Conservation (phyloP, 371 early-diverging fungal genomes). For the Umbelopsis sp. region DNA sequence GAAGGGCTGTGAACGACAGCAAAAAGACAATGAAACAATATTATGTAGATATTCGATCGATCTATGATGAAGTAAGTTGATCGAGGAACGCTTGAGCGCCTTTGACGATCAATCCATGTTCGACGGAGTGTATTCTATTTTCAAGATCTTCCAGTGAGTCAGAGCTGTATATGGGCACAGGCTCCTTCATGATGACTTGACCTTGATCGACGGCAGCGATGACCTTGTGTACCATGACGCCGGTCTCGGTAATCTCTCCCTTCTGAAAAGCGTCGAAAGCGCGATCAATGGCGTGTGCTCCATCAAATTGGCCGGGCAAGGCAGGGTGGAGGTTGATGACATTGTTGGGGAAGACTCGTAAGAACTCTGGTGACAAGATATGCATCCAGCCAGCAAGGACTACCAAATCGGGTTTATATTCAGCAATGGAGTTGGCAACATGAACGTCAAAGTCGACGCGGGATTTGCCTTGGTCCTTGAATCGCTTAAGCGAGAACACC, state of each 20-base stretch:
- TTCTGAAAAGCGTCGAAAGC: conserved; percentile 84
- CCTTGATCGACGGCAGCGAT: conserved; percentile 95
- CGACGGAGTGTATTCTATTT: conserved; percentile 82
- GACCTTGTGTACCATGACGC: conserved; percentile 97
- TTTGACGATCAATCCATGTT: conserved; percentile 86
- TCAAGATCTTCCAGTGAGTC: conserved; percentile 87
- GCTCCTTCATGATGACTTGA: conserved; percentile 76
- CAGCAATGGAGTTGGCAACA: conserved; percentile 73
- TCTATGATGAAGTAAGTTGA: conserved; percentile 20
- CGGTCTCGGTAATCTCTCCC: conserved; percentile 81
- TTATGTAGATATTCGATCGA: not conserved
- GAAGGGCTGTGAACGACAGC: no score
- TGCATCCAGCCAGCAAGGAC: conserved; percentile 99
- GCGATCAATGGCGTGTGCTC: conserved; percentile 93
- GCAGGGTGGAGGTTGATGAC: conserved; percentile 97
- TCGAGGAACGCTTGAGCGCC: conserved; percentile 54
- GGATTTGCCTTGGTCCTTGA: conserved; percentile 77
- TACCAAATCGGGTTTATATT: conserved; percentile 73
- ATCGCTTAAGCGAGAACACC: conserved; percentile 76
- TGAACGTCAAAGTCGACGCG: conserved; percentile 88
- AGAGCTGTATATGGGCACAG: conserved; percentile 72
- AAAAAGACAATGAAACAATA: no score
- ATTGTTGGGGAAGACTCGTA: conserved; percentile 66
- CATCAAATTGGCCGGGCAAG: conserved; percentile 93
- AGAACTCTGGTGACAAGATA: conserved; percentile 86